phyloP scores from a whole-genome alignment of 495 filamentous ascomycete species.

The Filosporella fistucella region DNA sequence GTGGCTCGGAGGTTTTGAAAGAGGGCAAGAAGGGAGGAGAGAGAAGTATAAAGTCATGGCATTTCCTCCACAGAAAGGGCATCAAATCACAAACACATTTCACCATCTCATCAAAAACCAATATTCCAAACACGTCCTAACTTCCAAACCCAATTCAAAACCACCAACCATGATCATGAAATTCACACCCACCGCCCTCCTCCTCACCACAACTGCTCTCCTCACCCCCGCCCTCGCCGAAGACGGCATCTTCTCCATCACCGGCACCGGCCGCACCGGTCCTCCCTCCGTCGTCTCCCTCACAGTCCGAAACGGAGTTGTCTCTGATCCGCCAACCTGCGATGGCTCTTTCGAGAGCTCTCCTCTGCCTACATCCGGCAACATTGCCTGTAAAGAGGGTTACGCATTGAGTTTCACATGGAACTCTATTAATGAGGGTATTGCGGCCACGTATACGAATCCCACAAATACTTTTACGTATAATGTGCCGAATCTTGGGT shows the following conservation, averaged over 20 bases:
- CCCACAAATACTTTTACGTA: slow-evolving; percentile 3
- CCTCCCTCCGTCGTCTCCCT: background rate
- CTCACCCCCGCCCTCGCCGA: background rate
- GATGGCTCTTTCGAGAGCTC: background rate
- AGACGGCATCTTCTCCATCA: slow-evolving; percentile 9
- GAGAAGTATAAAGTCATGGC: no score
- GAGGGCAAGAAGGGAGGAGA: no score
- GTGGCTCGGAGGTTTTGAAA: no score
- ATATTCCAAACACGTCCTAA: no score
- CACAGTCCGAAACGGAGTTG: slow-evolving; percentile 2
- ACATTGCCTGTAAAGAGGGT: slow-evolving; percentile 2
- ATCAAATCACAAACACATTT: no score
- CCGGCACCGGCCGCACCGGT: background rate
- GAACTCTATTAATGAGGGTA: background rate
- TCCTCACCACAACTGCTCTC: no score
- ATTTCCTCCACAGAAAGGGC: no score
- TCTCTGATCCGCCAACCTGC: slow-evolving; percentile 5
- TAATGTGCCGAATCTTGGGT: slow-evolving; percentile 8
- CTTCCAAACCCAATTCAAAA: no score
- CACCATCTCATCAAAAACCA: no score
- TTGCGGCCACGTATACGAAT: slow-evolving; percentile 4
- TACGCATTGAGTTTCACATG: slow-evolving; percentile 3
- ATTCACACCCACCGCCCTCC: no score
- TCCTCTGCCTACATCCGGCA: background rate
- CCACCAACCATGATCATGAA: no score